Evolutionary conservation across 371 early-diverging fungal species (phyloP), one percentile per base, ranked within the genome.

Genomic region (Dichotomocladium elegans): DNA sequence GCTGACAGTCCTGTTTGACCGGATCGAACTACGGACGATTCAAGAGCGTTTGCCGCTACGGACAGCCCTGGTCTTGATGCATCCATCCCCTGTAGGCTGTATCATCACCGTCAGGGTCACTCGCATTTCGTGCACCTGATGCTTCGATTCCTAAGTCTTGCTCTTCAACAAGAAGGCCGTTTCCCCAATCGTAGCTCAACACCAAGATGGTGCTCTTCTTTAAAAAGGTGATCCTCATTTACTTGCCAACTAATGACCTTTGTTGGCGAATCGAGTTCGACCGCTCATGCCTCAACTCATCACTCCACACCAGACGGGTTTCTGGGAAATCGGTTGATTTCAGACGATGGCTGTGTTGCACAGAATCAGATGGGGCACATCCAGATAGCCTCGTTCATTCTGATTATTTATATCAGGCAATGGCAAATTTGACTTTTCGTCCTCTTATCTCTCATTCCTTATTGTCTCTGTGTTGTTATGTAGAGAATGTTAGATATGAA

Each of bases 41-140:
- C 21, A 63, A 0, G 43, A 24, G 10, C 52, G 57, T 19, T 19
- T 49, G 5, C 59, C 58, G 1, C n/a, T 10, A 1, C 41, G 41
- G 5, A 54, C 53, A 43, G 68, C 11, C 66, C 68, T 21, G 61
- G 73, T 0, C 14, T 57, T 6, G 64, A 68, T 41, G 74, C 67
- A 2, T n/a, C n/a, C n/a, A 14, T 73, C 5, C 62, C 63, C 19
- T 73, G 64, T 51, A 67, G 67, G 27, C 15, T 68, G 3, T 61
- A 63, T 35, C 21, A 40, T 3, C 31, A 57, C 5, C 17, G 53
- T 10, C 45, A 24, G 11, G 26, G 3, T 22, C 21, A 45, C 30
- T 19, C 33, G 2, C 12, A 14, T 0, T n/a, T 50, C 1, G 15
- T 21, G 0, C 2, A 30, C 0, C 56, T 72, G 0, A 33, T 72